Base-by-base conservation (phyloP, 2,329 filamentous ascomycete genomes). In the Scytalidium sp. region DNA sequence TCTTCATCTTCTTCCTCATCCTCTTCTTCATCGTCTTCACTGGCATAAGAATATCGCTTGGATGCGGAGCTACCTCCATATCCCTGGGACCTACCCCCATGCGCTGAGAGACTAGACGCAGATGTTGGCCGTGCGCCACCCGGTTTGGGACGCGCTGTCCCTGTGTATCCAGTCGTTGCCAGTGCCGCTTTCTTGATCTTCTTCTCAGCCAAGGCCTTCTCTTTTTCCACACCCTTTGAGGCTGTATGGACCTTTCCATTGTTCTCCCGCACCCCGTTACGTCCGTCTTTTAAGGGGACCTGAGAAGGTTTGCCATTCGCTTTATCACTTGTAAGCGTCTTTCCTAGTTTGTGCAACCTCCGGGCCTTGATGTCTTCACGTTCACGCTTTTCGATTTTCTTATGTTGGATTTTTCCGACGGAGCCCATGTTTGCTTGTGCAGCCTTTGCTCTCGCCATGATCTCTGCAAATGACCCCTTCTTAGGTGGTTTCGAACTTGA, bases 381-480 rank as follows among this genome's bases (percentile, higher is more conserved):
- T 51, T 74, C 70, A 22, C 79, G 75, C 60, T 83, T 86, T 58
- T 88, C 86, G 2, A 84, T 79, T 19, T 84, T 76, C 64, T 90
- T 90, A 67, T 90, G 86, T 63, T 89, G 87, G 57, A 90, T 88
- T 58, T 82, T 83, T 49, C 85, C 86, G 20, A 86, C 75, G 57
- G 79, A 78, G n/a, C 74, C 78, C 71, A 81, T 79, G 39, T 70
- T 73, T 36, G 72, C 74, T 60, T 88, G 81, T 11, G 81, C 84
- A 53, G 81, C 81, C 61, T 87, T 83, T 25, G 83, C 88, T 57
- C 85, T 79, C 49, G 85, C 85, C 69, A 92, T 76, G 52, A 90
- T 86, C 60, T 90, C 87, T 32, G 84, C 81, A 64, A 83, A 92
- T 0, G 85, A 88, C 2, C 86, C 84, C 62, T 87, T 88, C 67